Percentiles rank a stretch among this genome's conserved stretches.
Conservation (phyloP, 1,284 basidiomycete genomes). For the Hypsizygus ulmarius region DNA sequence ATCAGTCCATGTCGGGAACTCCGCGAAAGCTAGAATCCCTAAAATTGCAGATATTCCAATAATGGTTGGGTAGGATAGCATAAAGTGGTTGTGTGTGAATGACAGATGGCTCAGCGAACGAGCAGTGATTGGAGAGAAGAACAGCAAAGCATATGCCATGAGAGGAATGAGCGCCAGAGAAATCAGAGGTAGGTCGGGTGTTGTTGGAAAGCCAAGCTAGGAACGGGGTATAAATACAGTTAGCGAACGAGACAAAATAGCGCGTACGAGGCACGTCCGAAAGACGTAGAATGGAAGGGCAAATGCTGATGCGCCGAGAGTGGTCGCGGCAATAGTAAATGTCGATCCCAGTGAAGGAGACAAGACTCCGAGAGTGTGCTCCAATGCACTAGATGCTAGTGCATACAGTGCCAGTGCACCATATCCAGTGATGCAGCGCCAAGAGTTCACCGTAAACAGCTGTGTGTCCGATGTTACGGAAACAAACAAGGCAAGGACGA, state of each 20-base stretch:
- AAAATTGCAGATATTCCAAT: slow-evolving; percentile 44
- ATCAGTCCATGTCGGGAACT: slow-evolving; percentile 55
- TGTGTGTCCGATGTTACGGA: slow-evolving; percentile 55
- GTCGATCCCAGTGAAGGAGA: slow-evolving; percentile 54
- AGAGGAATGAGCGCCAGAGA: slow-evolving; percentile 58
- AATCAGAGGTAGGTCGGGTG: slow-evolving; percentile 46
- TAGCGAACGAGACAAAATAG: slow-evolving; percentile 26
- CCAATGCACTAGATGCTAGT: slow-evolving; percentile 54
- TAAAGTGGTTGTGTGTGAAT: slow-evolving; percentile 50
- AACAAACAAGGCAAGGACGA: slow-evolving; percentile 43
- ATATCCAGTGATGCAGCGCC: slow-evolving; percentile 57
- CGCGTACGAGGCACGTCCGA: slow-evolving; percentile 53
- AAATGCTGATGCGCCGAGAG: slow-evolving; percentile 61
- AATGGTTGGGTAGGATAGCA: slow-evolving; percentile 51
- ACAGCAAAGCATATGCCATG: slow-evolving; percentile 57
- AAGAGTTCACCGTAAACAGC: slow-evolving; percentile 44
- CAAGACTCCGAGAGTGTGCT: slow-evolving; percentile 58
- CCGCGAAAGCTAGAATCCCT: slow-evolving; percentile 53
- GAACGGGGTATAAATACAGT: slow-evolving; percentile 7
- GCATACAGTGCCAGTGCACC: slow-evolving; percentile 59
- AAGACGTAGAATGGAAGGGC: slow-evolving; percentile 63
- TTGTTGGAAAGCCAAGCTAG: slow-evolving; percentile 36
- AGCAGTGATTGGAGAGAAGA: slow-evolving; percentile 51
- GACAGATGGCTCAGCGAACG: slow-evolving; percentile 45
- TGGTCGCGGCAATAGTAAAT: slow-evolving; percentile 50